phyloP scores from a whole-genome alignment of 805 yeast genomes.

The Kodamaea hsintzibuensis region DNA sequence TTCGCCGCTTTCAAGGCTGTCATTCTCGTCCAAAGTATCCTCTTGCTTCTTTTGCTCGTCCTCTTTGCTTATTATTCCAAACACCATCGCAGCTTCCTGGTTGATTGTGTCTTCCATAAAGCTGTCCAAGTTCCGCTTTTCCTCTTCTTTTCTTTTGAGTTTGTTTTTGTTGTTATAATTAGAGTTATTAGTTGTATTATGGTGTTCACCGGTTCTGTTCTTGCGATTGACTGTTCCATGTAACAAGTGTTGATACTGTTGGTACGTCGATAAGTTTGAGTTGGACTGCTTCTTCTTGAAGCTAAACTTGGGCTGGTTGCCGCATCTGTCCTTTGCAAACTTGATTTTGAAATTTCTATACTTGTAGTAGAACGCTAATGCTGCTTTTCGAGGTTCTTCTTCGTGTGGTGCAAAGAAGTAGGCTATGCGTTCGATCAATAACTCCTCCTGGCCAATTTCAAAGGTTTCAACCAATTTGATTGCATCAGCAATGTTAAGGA shows the following conservation, averaged over 20 bases:
- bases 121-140: slow-evolving; percentile 11
- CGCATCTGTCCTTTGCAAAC: slow-evolving; percentile 81
- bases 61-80: slow-evolving; percentile 39
- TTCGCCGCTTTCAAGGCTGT: slow-evolving; percentile 4
- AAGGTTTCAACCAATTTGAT: slow-evolving; percentile 64
- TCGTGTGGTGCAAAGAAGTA: slow-evolving; percentile 46
- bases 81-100: slow-evolving; percentile 45
- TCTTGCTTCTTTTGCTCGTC: slow-evolving; percentile 8
- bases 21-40: slow-evolving; percentile 4
- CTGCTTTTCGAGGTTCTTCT: slow-evolving; percentile 32
- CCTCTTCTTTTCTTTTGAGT: slow-evolving; percentile 1
- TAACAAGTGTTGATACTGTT: slow-evolving; percentile 16
- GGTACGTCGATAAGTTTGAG: slow-evolving; percentile 8
- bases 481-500: slow-evolving; percentile 61
- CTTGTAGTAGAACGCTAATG: slow-evolving; percentile 36
- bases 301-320: slow-evolving; percentile 62
- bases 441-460: slow-evolving; percentile 24
- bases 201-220: neutral
- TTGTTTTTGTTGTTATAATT: slow-evolving; percentile 1
- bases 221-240: slow-evolving; percentile 13
- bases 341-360: slow-evolving; percentile 59
- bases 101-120: slow-evolving; percentile 25
- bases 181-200: neutral
- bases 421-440: slow-evolving; percentile 47
- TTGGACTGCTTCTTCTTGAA: slow-evolving; percentile 44